Evolutionary conservation across 1,284 basidiomycete species (phyloP).

Genomic region (Ustilago esculenta): DNA sequence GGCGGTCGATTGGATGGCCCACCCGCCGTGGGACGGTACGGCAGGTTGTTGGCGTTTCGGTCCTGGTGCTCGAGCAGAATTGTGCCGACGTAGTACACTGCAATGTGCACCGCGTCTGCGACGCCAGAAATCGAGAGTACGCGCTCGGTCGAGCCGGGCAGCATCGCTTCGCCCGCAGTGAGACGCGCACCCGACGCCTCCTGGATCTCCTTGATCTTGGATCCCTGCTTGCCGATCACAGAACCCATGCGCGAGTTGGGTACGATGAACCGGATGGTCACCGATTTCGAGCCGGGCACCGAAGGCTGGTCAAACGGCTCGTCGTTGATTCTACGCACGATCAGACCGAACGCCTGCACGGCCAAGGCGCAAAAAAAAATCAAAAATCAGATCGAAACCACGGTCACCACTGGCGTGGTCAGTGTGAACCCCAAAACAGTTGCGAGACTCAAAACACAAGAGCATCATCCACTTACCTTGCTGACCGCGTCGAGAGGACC

Average conservation of each 20-base stretch:
- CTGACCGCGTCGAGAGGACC: constrained; percentile 98
- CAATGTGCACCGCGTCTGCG: constrained; percentile 99
- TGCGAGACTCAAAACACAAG: no score
- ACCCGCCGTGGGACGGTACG: constrained; percentile 66
- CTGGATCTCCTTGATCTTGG: constrained; percentile 99
- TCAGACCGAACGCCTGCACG: constrained; percentile 91
- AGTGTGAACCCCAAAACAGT: no score
- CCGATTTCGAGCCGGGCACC: constrained; percentile 94
- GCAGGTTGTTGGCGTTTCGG: constrained; percentile 64
- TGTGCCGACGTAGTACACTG: constrained; percentile 97
- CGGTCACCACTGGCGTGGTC: no score
- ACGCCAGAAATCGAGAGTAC: constrained; percentile 97
- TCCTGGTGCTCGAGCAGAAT: constrained; percentile 95
- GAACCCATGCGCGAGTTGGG: constrained; percentile 99
- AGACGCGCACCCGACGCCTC: constrained; percentile 95
- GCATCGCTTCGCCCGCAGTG: constrained; percentile 96
- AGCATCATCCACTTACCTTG: constrained; percentile 79
- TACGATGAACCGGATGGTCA: constrained; percentile 97
- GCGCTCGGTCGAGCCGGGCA: constrained; percentile 92
- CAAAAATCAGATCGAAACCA: background rate
- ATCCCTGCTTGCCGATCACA: constrained; percentile 95
- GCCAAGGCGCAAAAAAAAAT: background rate
- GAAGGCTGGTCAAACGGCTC: constrained; percentile 98
- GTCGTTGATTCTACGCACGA: constrained; percentile 98
- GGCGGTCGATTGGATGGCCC: constrained; percentile 27